phyloP scores from a whole-genome alignment of 176 grass and related monocot species.

The Hsuehochloa calcarea region DNA sequence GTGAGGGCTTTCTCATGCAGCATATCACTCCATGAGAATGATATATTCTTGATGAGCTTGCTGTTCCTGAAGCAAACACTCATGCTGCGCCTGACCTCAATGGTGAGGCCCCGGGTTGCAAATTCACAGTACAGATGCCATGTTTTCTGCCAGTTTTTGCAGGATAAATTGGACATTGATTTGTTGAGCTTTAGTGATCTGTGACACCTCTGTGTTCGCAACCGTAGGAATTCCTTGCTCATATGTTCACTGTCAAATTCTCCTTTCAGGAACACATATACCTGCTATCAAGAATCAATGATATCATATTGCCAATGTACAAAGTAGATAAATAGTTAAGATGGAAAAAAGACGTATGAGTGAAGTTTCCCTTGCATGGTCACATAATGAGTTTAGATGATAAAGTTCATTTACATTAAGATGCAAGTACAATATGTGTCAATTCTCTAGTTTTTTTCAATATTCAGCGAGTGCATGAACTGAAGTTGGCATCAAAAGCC shows the following conservation, averaged over 20 bases:
- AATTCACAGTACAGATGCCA: conserved; percentile 90
- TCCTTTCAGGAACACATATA: conserved; percentile 85
- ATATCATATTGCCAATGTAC: not conserved
- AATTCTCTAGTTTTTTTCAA: not conserved
- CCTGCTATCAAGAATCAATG: conserved; percentile 47
- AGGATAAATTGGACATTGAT: conserved; percentile 41
- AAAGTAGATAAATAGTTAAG: not conserved
- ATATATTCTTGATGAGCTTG: conserved; percentile 57
- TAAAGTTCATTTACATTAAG: not conserved
- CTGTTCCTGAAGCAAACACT: conserved; percentile 59
- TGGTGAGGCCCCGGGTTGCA: conserved; percentile 58
- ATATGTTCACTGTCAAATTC: conserved; percentile 41
- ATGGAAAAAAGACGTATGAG: not conserved
- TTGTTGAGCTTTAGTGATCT: conserved; percentile 76
- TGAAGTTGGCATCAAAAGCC: not conserved
- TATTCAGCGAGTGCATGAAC: not conserved
- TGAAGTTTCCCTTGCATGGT: conserved; percentile 3
- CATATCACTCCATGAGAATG: conserved; percentile 78
- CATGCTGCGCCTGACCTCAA: conserved; percentile 52
- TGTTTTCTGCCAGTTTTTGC: conserved; percentile 67
- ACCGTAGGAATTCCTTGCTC: conserved; percentile 52
- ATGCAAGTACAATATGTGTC: not conserved
- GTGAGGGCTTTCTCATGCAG: conserved; percentile 58
- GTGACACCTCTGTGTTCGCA: conserved; percentile 62
- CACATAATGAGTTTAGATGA: not conserved